Percentiles rank a stretch among this genome's conserved stretches.
These are phyloP conservation scores for Maudiozyma bulderi DNA, from an alignment of 805 yeast genomes.

Conservation along the genomic window DNA sequence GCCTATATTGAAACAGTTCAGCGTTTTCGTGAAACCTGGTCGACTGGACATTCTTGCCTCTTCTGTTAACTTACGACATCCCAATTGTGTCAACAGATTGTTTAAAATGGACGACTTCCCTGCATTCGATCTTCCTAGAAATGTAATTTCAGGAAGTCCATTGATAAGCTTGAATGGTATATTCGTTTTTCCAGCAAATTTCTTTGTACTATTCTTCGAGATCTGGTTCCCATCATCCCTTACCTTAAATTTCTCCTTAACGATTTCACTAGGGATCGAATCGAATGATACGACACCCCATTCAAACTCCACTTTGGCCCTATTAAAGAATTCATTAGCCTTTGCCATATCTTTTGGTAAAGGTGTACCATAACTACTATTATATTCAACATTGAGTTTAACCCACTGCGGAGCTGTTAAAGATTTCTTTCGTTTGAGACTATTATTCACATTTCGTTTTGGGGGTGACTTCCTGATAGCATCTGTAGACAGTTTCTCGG, in stretches of 20 bases:
- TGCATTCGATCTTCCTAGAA: conserved; percentile 75
- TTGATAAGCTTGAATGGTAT: conserved; percentile 24
- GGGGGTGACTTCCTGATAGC: too few relatives aligned
- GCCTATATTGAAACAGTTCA: conserved; percentile 65
- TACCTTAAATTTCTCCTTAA: conserved; percentile 5
- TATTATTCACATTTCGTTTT: too few relatives aligned
- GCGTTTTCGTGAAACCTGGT: conserved; percentile 50
- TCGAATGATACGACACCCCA: conserved; percentile 49
- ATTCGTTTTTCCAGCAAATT: conserved; percentile 19
- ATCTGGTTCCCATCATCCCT: conserved; percentile 2
- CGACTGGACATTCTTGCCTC: conserved; percentile 47
- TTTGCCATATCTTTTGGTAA: conserved; percentile 15
- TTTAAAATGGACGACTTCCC: conserved; percentile 79
- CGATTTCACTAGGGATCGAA: conserved; percentile 41
- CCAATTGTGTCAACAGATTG: conserved; percentile 39
- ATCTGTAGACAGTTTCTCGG: not conserved
- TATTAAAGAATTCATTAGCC: conserved; percentile 37
- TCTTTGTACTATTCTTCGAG: conserved; percentile 15
- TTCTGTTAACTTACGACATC: conserved; percentile 21
- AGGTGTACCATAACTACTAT: conserved; percentile 13
- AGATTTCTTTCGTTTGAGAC: not conserved
- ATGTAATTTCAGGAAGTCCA: conserved; percentile 61
- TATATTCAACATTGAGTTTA: conserved; percentile 8
- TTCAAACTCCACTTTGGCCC: conserved; percentile 39
- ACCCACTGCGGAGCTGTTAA: conserved; percentile 6